Evolutionary conservation across 306 rosid genomes (phyloP), one percentile per base, ranked within the genome.

Genomic region (Ammopiptanthus mongolicus): DNA sequence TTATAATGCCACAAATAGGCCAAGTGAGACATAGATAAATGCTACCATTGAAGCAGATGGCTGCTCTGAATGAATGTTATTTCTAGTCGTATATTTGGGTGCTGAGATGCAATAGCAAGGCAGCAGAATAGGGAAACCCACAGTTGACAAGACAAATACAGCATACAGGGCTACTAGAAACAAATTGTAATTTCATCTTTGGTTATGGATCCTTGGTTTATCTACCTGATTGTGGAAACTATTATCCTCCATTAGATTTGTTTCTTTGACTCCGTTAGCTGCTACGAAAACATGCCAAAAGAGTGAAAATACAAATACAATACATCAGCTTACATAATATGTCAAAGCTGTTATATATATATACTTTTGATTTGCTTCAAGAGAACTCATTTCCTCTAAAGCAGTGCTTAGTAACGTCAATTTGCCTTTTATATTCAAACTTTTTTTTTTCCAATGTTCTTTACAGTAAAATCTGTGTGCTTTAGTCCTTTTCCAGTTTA

Each of bases 231-330:
- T 29, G 4, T 37, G 3, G 47, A 59, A 11, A 13, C 2, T 31
- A 37, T 23, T 14, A 31, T 31, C 65, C 52, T 69, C 81, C 28
- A 14, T 0, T 11, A 62, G 29, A 52, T 41, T 61, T 69, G 68
- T 29, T 29, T 75, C 78, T 69, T 62, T 53, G 25, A 46, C 63
- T 75, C 51, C 78, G 52, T 61, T 69, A 5, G 29, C 25, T 29
- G 46, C 81, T 81, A 11, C 56, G 61, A 29, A 52, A 51, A 5
- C 7, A 63, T 0, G 31, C 5, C 23, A 69, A 51, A 39, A 21
- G 13, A 21, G 31, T n/a, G n/a, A n/a, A n/a, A n/a, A n/a, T n/a
- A n/a, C n/a, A n/a, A n/a, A n/a, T n/a, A n/a, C 23, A 68, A 17
- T 25, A 25, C 2, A 8, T 41, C 19, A 71, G 28, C 37, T 50